These are phyloP conservation scores for Trametopsis cervina DNA, from an alignment of 768 basidiomycete genomes.

Conservation along the genomic window DNA sequence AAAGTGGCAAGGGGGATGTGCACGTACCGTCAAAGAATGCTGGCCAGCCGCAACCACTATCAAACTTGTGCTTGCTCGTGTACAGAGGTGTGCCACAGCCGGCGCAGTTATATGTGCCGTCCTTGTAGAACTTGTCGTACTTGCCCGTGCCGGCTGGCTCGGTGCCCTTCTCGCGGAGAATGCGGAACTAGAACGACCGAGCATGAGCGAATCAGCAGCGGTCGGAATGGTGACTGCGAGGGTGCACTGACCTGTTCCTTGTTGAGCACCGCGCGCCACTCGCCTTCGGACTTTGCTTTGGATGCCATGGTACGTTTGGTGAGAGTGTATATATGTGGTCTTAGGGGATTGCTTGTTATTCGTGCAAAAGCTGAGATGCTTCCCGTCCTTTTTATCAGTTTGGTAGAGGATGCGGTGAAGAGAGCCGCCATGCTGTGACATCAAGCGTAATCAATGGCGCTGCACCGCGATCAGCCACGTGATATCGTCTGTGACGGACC, in stretches of 20 bases:
- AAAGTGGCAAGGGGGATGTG: background rate
- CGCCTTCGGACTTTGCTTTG: constrained; percentile 51
- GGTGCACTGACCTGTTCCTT: constrained; percentile 64
- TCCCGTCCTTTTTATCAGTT: background rate
- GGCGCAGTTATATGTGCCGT: constrained; percentile 73
- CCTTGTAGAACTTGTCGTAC: constrained; percentile 60
- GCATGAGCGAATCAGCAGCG: background rate
- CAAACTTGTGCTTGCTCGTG: constrained; percentile 85
- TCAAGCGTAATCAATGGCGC: background rate
- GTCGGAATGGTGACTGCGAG: background rate
- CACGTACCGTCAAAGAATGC: constrained; percentile 84
- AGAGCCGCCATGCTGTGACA: background rate
- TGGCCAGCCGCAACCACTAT: constrained; percentile 96
- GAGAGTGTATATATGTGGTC: too few species aligned
- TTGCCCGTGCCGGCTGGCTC: constrained; percentile 73
- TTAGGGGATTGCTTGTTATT: constrained; percentile 9
- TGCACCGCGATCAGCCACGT: too few species aligned
- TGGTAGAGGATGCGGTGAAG: background rate
- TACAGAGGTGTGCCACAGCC: constrained; percentile 82
- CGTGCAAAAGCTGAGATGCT: background rate
- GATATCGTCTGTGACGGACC: too few species aligned
- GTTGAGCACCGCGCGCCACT: constrained; percentile 79
- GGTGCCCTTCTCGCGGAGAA: constrained; percentile 84
- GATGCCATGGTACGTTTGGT: too few species aligned
- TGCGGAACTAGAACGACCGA: constrained; percentile 77